Percentiles rank a stretch among this genome's conserved stretches.
Evolutionary conservation across 225 moss, liverwort and hornwort genomes (phyloP).

Genomic region (Sphagnum contortum): DNA sequence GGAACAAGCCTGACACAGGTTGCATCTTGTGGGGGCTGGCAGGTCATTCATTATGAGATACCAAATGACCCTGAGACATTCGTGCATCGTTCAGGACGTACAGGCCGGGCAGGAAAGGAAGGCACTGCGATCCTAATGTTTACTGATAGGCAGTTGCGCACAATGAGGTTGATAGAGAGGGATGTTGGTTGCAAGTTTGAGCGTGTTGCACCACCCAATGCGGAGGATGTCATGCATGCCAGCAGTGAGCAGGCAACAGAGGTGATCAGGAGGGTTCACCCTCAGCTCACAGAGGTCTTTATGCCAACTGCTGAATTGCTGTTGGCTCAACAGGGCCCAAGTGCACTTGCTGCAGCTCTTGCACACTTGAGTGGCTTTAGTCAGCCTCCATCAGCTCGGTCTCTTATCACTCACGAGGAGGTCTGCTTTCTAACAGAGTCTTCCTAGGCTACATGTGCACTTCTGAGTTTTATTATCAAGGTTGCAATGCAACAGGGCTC

Average conservation of each 20-base stretch:
- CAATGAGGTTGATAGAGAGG: slow-evolving; percentile 81
- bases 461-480: too few species aligned
- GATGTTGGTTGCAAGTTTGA: slow-evolving; percentile 87
- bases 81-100: slow-evolving; percentile 88
- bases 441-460: too few species aligned
- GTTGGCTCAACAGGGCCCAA: slow-evolving; percentile 54
- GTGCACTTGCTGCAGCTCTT: slow-evolving; percentile 84
- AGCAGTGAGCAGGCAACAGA: slow-evolving; percentile 72
- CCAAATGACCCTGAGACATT: slow-evolving; percentile 92
- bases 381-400: slow-evolving; percentile 77
- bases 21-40: neutral
- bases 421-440: slow-evolving; percentile 5
- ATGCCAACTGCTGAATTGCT: slow-evolving; percentile 76
- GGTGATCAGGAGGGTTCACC: slow-evolving; percentile 61
- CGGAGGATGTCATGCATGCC: slow-evolving; percentile 66
- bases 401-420: slow-evolving; percentile 75
- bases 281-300: slow-evolving; percentile 60
- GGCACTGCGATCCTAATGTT: slow-evolving; percentile 90
- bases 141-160: slow-evolving; percentile 53
- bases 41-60: slow-evolving; percentile 86
- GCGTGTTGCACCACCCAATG: slow-evolving; percentile 57
- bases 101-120: slow-evolving; percentile 86
- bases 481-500: too few species aligned
- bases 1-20: too few species aligned
- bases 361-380: slow-evolving; percentile 94